Percentiles rank a stretch among this genome's conserved stretches.
Conservation (phyloP, 2,329 filamentous ascomycete genomes). For the Exserohilum turcica region DNA sequence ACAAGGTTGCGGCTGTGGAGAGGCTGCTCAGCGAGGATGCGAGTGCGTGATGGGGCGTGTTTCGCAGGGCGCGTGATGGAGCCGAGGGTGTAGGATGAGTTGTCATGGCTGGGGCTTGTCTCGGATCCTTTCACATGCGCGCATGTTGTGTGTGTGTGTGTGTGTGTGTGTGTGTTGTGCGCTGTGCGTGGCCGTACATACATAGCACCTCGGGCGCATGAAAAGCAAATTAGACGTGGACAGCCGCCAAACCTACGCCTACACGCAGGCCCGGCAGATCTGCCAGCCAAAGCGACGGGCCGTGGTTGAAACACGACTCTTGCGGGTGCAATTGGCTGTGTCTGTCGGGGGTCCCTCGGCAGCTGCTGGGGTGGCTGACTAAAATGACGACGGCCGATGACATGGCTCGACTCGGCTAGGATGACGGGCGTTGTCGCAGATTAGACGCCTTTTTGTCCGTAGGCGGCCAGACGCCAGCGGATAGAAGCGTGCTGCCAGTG, state of each 20-base stretch:
- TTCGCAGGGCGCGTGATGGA: conserved; percentile 4
- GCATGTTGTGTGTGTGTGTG: background rate
- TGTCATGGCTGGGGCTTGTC: conserved; percentile 1
- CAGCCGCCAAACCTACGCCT: background rate
- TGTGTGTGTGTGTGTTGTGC: background rate
- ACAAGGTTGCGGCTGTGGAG: conserved; percentile 73
- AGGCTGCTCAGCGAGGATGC: conserved; percentile 53
- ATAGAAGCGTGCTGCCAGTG: background rate
- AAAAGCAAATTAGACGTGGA: conserved; percentile 11
- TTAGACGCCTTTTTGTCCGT: background rate
- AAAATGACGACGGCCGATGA: background rate
- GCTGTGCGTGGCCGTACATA: background rate
- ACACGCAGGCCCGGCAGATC: conserved; percentile 6
- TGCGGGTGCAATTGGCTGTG: conserved; percentile 29
- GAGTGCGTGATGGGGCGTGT: background rate
- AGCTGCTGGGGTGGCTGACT: conserved; percentile 1
- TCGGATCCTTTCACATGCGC: background rate
- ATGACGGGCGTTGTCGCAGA: conserved; percentile 3
- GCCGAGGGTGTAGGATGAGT: conserved; percentile 4
- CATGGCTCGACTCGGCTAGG: conserved; percentile 2
- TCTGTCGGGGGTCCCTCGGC: conserved; percentile 11
- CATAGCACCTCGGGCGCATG: background rate
- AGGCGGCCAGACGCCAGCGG: conserved; percentile 4
- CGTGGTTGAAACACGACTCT: conserved; percentile 9
- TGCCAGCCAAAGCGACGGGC: conserved; percentile 6